A percentile compares a stretch with the other conserved stretches of the same genome.
phyloP scores from a whole-genome alignment of 495 filamentous ascomycete species.

The Peziza echinospora region DNA sequence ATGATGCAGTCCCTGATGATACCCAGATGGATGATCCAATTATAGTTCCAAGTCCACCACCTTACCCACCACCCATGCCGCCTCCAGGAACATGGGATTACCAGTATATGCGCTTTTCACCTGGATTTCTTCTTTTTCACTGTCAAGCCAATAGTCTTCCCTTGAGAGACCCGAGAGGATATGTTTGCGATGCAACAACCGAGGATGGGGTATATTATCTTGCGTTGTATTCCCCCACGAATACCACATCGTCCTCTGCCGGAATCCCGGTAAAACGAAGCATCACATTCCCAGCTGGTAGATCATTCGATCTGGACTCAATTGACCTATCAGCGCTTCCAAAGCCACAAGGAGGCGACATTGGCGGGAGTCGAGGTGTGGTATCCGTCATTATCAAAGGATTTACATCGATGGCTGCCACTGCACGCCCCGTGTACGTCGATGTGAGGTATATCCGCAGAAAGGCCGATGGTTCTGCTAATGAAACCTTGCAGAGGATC shows the following conservation, averaged over 20 bases:
- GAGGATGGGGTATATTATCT: not conserved
- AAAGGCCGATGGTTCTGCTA: not conserved
- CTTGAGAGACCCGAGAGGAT: not conserved
- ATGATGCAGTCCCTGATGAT: not conserved
- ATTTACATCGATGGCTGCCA: not conserved
- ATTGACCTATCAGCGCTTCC: not conserved
- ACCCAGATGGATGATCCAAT: too few species aligned
- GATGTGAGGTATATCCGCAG: not conserved
- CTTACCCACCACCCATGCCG: not conserved
- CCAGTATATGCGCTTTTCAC: not conserved
- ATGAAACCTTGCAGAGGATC: not conserved
- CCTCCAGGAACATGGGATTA: not conserved
- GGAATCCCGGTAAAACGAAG: not conserved
- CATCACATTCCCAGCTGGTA: not conserved
- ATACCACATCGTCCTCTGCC: not conserved
- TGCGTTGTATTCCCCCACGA: not conserved
- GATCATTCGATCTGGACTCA: not conserved
- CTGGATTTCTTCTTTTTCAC: not conserved
- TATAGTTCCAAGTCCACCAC: not conserved
- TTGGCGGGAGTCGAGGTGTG: not conserved
- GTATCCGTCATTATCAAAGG: not conserved
- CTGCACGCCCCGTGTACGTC: not conserved
- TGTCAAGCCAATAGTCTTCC: not conserved
- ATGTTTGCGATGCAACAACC: not conserved
- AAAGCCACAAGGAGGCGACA: not conserved